Evolutionary conservation across 179 eudicot species (phyloP), one percentile per base, ranked within the genome.

Genomic region (Beta macrorhiza): DNA sequence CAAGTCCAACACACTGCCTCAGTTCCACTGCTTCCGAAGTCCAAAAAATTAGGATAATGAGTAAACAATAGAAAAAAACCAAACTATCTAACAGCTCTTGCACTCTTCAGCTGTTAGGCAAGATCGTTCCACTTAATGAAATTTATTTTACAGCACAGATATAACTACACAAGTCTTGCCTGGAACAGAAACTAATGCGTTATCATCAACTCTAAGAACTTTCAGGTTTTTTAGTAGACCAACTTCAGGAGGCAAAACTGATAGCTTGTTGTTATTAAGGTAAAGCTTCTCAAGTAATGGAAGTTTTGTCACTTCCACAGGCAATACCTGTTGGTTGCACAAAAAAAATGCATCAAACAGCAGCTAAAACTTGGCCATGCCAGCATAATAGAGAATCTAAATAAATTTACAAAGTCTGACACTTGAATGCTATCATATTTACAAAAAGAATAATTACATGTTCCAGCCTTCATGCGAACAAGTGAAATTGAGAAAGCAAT

Each of bases 1-100:
- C 93, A 78, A 97, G 88, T 78, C 93, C 95, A 88, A 93, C 91
- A 83, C 99, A 97, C 83, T 94, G 92, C 81, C 97, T 89, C 87
- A 97, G 82, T 82, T 94, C 99, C 88, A 89, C 99, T 97, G 95
- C 83, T 82, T 76, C 80, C 82, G 78, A 32, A 62, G 29, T 77
- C 71, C 15, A 69, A 67, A 70, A 61, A 61, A 85, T 67, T 55
- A 85, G 42, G 61, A 76, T 51, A 68, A 77, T 55, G 52, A 55
- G 76, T 67, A 76, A 77, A 52, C 9, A 45, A 63, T 44, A 72
- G 25, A 52, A 72, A 70, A 70, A 65, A 49, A 51, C 61, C 56
- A 45, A 57, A 80, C 44, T 17, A 68, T 10, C 76, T 52, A 72
- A 7, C 10, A 61, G 68, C 72, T 72, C 74, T 42, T 37, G 17